Base-by-base conservation (phyloP, 176 grass and related monocot species). In the Tuctoria greenei region DNA sequence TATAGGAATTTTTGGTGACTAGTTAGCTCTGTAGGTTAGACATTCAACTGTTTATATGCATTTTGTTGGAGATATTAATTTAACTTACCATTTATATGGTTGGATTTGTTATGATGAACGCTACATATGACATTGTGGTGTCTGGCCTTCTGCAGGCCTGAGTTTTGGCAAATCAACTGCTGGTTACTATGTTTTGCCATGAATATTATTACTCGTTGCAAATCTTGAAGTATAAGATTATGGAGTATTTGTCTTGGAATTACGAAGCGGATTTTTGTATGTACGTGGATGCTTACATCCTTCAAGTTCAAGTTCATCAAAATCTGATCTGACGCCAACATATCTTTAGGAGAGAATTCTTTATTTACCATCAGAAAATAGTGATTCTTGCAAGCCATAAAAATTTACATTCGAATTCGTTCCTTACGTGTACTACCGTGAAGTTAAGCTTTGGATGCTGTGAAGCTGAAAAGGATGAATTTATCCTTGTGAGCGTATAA, bases 1-100 rank as follows among this genome's bases (percentile, higher is more conserved):
- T 57, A 42, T 75, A 64, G 18, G 46, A 76, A 84, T 66, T 88
- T 88, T 80, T 80, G 70, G 81, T 74, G 6, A 35, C 28, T 84
- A 80, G 74, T 71, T 25, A 63, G 67, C 64, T 72, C 1, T 50
- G 20, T 88, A 84, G 81, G 25, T 59, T 84, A 75, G 46, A 36
- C 47, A 76, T 80, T 88, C 64, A 74, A 34, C 56, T 80, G 70
- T 64, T 52, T 23, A 83, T 79, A 84, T 31, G 12, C n/a, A 26
- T 61, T 69, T 59, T 75, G 49, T 21, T 83, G 56, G 28, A 63
- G 41, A 14, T n/a, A 74, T 37, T 4, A 44, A 40, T 58, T 40
- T 70, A 34, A 72, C 44, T 66, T 71, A 14, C 61, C 67, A 44
- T 73, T 74, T 69, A 64, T 31, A 63, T 83, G 26, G 13, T 24